Conservation (phyloP, 208 protist species). For the Tritrichomonas foetus region DNA sequence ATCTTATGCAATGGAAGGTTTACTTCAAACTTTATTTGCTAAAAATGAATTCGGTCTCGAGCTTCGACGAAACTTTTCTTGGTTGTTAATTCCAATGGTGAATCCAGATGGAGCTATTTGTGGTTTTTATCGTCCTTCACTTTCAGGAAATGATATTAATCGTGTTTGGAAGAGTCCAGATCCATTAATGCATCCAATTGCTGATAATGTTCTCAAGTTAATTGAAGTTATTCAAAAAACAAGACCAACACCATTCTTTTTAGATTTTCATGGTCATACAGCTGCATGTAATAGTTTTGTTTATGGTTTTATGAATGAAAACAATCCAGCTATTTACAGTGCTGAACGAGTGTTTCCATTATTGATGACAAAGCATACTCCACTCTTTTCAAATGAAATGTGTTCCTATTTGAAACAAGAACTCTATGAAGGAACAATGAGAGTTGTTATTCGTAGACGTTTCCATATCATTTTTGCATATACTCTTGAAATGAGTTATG, state of each 20-base stretch:
- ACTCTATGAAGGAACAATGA: slow-evolving; percentile 27
- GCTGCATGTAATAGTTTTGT: slow-evolving; percentile 17
- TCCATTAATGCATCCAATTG: slow-evolving; percentile 46
- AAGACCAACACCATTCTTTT: not conserved
- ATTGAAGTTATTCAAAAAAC: not conserved
- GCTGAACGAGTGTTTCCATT: not conserved
- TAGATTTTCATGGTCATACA: slow-evolving; percentile 23
- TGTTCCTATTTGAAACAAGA: not conserved
- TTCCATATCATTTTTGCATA: slow-evolving; percentile 8
- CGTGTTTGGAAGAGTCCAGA: slow-evolving; percentile 70
- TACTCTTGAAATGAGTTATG: slow-evolving; percentile 18
- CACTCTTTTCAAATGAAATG: slow-evolving; percentile 20
- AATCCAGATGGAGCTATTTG: slow-evolving; percentile 93
- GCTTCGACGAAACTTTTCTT: not conserved
- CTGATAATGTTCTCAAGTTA: slow-evolving; percentile 42
- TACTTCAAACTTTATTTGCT: not conserved
- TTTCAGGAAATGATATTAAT: slow-evolving; percentile 86
- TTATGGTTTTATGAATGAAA: slow-evolving; percentile 38
- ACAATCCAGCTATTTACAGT: not conserved
- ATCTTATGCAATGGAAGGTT: slow-evolving; percentile 85
- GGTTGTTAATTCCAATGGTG: slow-evolving; percentile 79
- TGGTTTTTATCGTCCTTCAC: slow-evolving; percentile 89
- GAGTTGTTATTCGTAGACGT: not conserved
- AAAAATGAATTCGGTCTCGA: not conserved
- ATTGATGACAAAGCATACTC: slow-evolving; percentile 1